These are phyloP conservation scores for Fusarium pininemorale DNA, from an alignment of 2,329 filamentous ascomycete genomes.

Conservation along the genomic window DNA sequence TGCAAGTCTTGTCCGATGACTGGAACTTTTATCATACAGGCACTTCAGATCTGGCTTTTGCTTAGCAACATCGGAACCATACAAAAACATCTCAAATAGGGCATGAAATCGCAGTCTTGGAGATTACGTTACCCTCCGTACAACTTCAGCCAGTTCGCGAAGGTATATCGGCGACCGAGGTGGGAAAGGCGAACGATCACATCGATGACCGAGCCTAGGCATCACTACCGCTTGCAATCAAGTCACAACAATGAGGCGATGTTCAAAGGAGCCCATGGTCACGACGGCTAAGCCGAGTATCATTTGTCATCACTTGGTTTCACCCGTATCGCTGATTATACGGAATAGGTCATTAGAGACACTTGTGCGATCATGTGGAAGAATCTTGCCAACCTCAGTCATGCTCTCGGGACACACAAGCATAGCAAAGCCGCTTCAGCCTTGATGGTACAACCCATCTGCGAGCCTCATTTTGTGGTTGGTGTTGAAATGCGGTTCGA, in stretches of 20 bases:
- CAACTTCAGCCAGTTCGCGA: neutral
- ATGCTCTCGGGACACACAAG: constrained; percentile 10
- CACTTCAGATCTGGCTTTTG: neutral
- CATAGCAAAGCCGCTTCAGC: neutral
- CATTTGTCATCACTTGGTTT: neutral
- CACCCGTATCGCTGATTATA: constrained; percentile 5
- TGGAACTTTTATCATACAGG: neutral
- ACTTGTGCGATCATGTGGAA: constrained; percentile 10
- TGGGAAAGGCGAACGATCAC: neutral
- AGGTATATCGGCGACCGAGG: neutral
- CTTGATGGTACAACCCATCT: neutral
- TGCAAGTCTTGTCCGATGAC: neutral
- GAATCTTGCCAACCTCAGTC: neutral
- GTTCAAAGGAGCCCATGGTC: neutral
- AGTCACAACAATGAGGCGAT: neutral
- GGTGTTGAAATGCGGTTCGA: neutral
- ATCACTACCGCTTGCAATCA: neutral
- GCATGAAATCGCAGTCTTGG: neutral
- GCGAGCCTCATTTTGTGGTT: neutral
- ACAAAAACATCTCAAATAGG: no score
- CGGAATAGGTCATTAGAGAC: neutral
- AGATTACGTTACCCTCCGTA: neutral
- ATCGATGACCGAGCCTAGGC: neutral
- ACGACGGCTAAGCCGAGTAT: neutral
- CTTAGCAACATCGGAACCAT: neutral